Base-by-base conservation (phyloP, 805 yeast genomes). In the Kluyveromyces aestuarii region DNA sequence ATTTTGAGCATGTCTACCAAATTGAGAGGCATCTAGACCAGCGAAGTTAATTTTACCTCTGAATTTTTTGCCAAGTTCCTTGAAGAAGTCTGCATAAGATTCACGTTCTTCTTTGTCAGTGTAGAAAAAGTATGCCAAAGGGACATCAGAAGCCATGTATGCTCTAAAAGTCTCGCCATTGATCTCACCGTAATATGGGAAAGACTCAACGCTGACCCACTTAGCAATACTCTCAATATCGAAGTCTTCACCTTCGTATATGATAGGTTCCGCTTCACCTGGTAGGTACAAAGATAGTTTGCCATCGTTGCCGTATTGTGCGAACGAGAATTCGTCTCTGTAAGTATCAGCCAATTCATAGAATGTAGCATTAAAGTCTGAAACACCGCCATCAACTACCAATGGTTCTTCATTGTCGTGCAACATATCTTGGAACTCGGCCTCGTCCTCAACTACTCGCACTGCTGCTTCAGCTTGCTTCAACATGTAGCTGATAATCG, bases 91-190 rank as follows among this genome's bases (percentile, higher is more conserved):
- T 44, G 71, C 70, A 55, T 79, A 76, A 37, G 72, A 75, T 37
- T 69, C 78, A 65, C 83, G 81, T 71, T 87, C 82, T 55, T 81
- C 86, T 44, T 76, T 76, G 45, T 75, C 70, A 57, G 77, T 79
- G 73, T 86, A 88, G 74, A 93, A 93, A 67, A 85, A 81, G 76
- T 90, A 91, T 48, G 87, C 95, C 56, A 93, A 71, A 53, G 99
- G 99, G 49, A 80, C 55, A 36, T 80, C 76, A 51, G 89, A 72
- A 49, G 74, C 70, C 76, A 87, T 80, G 74, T 90, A 93, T 40
- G 74, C 63, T 68, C 76, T 72, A 76, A 84, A 93, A 54, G 93
- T 83, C 47, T 78, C 74, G 55, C 93, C 89, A 61, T 80, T 81
- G 55, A 91, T 80, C 69, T 90, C 96, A 62, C 95, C 96, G 59